Base-by-base conservation (phyloP, 331 rosid species). In the Acacia concinna region DNA sequence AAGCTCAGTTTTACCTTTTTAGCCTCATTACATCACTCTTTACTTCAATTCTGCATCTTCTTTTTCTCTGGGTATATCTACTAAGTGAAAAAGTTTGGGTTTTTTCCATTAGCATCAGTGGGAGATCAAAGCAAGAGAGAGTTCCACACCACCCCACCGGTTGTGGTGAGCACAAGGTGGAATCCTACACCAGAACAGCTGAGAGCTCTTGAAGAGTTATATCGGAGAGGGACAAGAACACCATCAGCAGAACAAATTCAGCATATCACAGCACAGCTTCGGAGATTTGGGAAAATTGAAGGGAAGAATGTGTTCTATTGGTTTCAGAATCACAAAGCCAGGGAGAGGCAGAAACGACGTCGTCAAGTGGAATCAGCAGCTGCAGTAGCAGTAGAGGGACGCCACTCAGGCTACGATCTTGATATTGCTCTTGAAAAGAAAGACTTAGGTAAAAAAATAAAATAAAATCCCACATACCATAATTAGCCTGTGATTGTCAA, bases 221-320 rank as follows among this genome's bases (percentile, higher is more conserved):
- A 93, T 49, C 72, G 89, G n/a, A 84, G 91, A 63, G 99, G 97
- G 41, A 93, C 99, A 41, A 88, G 98, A 72, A 95, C 99, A 0
- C 99, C 99, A 0, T 88, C 97, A 4, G 98, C 99, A 0, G 97
- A 93, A 41, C 98, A 95, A 85, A 95, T 95, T 82, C 99, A 95
- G 77, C 93, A 95, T 84, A 23, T 85, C 49, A 85, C 88, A 0
- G 89, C 87, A 30, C 99, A 95, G 78, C 97, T 95, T 23, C 78
- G 97, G 1, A 84, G 93, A 18, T 95, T 78, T 56, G 99, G 99
- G 7, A 95, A 95, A 83, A 93, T 95, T 38, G 99, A 95, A 83
- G 99, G 99, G 15, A 95, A 95, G 74, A 95, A 95, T 60, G 99
- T 95, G 9, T 95, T 95, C 88, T 95, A 95, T 79, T 95, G 99